Base-by-base conservation (phyloP, 805 yeast genomes). In the Brettanomyces sp. region DNA sequence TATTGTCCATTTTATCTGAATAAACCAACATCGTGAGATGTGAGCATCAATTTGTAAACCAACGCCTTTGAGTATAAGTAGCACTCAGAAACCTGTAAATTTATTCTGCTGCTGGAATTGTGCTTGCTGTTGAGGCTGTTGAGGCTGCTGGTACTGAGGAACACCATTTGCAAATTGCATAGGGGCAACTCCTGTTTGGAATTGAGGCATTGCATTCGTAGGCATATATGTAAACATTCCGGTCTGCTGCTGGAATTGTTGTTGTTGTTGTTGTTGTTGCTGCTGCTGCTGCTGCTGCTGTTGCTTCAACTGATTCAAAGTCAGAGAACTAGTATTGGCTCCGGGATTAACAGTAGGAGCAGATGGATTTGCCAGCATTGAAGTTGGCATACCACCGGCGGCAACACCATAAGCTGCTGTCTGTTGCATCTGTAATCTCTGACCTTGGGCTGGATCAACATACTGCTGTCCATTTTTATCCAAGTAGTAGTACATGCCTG, bases 401-500 rank as follows among this genome's bases (percentile, higher is more conserved):
- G 41, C 28, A 28, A 28, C 32, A 28, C 32, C 8, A 9, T 28
- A 28, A 14, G 41, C 41, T 35, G 44, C 44, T 45, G 53, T 52
- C 39, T 55, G 54, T 42, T 56, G 60, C 44, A 53, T 44, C 32
- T 52, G 53, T 47, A 49, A 57, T 49, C 51, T 53, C 44, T 54
- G 53, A 42, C 52, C 47, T 36, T 73, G 77, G 45, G 55, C 65
- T 8, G 76, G 74, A 54, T 74, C 77, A 47, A 74, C 56, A 51
- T 74, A 75, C 55, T 82, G 85, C 54, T 82, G 88, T 2, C 82
- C 82, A 40, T 74, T 78, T 9, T 80, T 73, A 55, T 84, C 90
- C 34, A 83, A 76, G 54, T 83, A 84, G 33, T 76, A 72, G 4
- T 82, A 63, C 42, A 77, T 73, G 11, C 91, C 90, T 0, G 88